These are phyloP conservation scores for Wickerhamomyces chambardii DNA, from an alignment of 805 yeast genomes.

Conservation along the genomic window DNA sequence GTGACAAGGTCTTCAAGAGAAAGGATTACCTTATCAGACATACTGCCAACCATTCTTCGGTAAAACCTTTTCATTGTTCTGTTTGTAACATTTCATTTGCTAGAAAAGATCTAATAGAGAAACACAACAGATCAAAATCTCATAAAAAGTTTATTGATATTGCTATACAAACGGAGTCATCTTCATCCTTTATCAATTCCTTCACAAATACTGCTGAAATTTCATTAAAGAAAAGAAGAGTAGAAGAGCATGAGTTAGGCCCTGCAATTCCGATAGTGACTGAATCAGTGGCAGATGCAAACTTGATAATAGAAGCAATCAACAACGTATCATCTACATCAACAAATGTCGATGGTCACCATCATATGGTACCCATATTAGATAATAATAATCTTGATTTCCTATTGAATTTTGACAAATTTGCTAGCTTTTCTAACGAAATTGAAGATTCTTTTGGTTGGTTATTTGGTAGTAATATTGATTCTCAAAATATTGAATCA, in stretches of 20 bases:
- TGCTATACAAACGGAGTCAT: neutral
- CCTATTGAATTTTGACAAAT: slow-evolving; percentile 3
- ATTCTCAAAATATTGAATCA: neutral
- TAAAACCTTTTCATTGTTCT: slow-evolving; percentile 19
- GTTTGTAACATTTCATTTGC: slow-evolving; percentile 20
- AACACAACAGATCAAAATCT: slow-evolving; percentile 18
- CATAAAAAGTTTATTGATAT: slow-evolving; percentile 5
- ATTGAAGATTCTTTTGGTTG: slow-evolving; percentile 15
- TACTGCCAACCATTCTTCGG: slow-evolving; percentile 19
- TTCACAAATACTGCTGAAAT: too few relatives aligned
- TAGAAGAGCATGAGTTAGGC: too few relatives aligned
- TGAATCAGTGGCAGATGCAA: too few relatives aligned
- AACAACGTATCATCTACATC: neutral
- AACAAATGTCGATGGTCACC: too few relatives aligned
- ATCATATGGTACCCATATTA: neutral
- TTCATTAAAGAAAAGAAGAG: neutral
- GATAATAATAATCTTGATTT: slow-evolving; percentile 2
- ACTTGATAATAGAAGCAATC: neutral
- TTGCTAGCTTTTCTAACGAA: slow-evolving; percentile 10
- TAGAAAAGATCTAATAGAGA: slow-evolving; percentile 22
- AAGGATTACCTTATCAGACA: slow-evolving; percentile 25
- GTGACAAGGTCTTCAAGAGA: slow-evolving; percentile 20
- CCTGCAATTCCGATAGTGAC: too few relatives aligned
- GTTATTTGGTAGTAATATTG: slow-evolving; percentile 12
- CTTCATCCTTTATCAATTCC: neutral